Evolutionary conservation across 2,329 filamentous ascomycete genomes (phyloP).

Genomic region (Colletotrichum sp.): DNA sequence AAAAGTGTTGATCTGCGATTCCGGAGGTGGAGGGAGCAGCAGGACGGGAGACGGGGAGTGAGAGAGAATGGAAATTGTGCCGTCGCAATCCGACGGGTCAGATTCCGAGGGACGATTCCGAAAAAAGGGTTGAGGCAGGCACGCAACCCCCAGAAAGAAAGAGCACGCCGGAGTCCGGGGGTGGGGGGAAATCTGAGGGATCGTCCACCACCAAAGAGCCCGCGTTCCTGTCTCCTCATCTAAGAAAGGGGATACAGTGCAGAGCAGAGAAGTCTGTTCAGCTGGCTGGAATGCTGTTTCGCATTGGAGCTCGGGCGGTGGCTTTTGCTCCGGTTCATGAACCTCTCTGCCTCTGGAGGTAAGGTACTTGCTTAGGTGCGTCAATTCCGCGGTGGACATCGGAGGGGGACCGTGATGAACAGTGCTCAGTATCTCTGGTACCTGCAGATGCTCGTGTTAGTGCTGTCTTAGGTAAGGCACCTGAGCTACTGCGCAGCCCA

Average conservation of each 20-base stretch:
- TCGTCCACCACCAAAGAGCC: neutral
- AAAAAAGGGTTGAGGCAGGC: constrained; percentile 4
- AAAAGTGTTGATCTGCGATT: neutral
- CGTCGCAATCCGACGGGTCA: constrained; percentile 20
- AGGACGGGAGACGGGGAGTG: neutral
- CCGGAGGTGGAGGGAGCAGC: constrained; percentile 6
- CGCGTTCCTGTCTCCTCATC: neutral
- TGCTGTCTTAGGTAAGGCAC: neutral
- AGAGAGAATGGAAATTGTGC: constrained; percentile 13
- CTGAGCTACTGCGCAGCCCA: neutral
- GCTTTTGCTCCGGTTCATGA: neutral
- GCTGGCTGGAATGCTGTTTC: constrained; percentile 2
- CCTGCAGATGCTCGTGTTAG: neutral
- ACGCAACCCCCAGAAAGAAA: neutral
- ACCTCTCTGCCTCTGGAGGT: neutral
- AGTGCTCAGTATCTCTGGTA: neutral
- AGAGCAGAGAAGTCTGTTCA: neutral
- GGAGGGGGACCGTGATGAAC: neutral
- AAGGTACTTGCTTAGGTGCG: neutral
- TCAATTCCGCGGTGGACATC: neutral
- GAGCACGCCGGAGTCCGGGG: constrained; percentile 17
- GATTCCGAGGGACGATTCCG: constrained; percentile 10
- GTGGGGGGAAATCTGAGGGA: constrained; percentile 1
- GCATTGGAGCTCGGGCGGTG: constrained; percentile 5
- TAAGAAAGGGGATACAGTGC: neutral